phyloP scores from a whole-genome alignment of 2,329 filamentous ascomycete species.

The Colletotrichum plurivorum region DNA sequence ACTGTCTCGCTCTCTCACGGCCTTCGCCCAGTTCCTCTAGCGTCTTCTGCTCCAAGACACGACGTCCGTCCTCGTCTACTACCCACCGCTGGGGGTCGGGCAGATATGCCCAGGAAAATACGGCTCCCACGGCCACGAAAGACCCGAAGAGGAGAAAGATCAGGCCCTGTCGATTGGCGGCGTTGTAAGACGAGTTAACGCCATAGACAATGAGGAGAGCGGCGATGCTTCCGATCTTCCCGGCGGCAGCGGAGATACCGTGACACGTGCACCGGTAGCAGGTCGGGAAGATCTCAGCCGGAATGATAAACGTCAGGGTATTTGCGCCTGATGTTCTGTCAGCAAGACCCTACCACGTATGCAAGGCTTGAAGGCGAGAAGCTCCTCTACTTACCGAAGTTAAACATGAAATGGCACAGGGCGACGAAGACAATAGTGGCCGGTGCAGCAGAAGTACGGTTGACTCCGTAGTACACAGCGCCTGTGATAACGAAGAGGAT shows the following conservation, averaged over 20 bases:
- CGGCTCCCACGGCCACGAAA: constrained; percentile 62
- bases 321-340: constrained; percentile 63
- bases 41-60: constrained; percentile 59
- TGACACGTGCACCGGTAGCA: constrained; percentile 74
- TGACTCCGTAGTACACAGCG: constrained; percentile 64
- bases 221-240: constrained; percentile 70
- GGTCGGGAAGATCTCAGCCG: constrained; percentile 76
- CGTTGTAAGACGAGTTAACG: constrained; percentile 61
- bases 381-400: constrained; percentile 59
- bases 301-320: constrained; percentile 74
- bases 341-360: constrained; percentile 11
- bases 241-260: constrained; percentile 72
- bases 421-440: constrained; percentile 66
- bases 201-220: constrained; percentile 65
- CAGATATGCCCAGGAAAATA: constrained; percentile 67
- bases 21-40: constrained; percentile 67
- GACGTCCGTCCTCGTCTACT: constrained; percentile 50
- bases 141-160: constrained; percentile 66
- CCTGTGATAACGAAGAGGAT: constrained; percentile 64
- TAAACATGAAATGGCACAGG: constrained; percentile 68
- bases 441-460: constrained; percentile 56
- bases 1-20: constrained; percentile 57
- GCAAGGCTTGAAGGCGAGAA: neutral
- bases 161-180: constrained; percentile 60
- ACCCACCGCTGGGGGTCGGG: constrained; percentile 62